phyloP scores from a whole-genome alignment of 257 asterid genomes.

The Solanum arcanum region DNA sequence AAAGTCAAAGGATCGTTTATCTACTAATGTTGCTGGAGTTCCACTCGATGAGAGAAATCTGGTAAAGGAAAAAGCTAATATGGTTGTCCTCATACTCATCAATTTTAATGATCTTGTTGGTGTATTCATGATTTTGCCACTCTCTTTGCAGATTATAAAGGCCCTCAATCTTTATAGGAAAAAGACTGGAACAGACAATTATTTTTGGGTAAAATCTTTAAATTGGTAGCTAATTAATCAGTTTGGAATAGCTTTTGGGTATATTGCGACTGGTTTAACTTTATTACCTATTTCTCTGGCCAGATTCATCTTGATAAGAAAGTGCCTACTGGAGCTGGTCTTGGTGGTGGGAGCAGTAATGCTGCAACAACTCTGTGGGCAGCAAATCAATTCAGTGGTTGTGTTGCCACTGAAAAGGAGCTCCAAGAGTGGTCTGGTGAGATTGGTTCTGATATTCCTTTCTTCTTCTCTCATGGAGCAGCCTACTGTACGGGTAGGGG shows the following conservation, averaged over 20 bases:
- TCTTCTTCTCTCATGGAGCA: constrained; percentile 95
- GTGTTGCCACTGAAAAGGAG: constrained; percentile 77
- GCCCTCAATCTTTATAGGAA: constrained; percentile 89
- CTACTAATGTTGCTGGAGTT: constrained; percentile 74
- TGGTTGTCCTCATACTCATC: background rate
- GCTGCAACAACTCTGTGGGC: constrained; percentile 99
- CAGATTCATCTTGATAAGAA: constrained; percentile 93
- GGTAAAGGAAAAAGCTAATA: constrained; percentile 21
- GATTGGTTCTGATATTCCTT: constrained; percentile 92
- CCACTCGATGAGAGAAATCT: constrained; percentile 76
- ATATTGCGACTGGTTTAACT: background rate
- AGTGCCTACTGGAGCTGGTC: constrained; percentile 98
- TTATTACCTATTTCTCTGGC: background rate
- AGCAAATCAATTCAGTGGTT: constrained; percentile 84
- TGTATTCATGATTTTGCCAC: background rate
- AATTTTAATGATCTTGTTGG: background rate
- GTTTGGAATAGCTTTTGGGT: background rate
- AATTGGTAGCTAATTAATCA: background rate
- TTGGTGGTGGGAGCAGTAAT: constrained; percentile 99
- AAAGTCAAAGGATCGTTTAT: constrained; percentile 61
- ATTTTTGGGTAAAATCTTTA: constrained; percentile 58
- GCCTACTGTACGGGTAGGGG: constrained; percentile 96
- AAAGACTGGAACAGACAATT: constrained; percentile 67
- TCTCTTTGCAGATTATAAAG: constrained; percentile 75
- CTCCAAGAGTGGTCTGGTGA: constrained; percentile 96